These are phyloP conservation scores for Hericium erinaceus DNA, from an alignment of 768 basidiomycete species.

Conservation along the genomic window DNA sequence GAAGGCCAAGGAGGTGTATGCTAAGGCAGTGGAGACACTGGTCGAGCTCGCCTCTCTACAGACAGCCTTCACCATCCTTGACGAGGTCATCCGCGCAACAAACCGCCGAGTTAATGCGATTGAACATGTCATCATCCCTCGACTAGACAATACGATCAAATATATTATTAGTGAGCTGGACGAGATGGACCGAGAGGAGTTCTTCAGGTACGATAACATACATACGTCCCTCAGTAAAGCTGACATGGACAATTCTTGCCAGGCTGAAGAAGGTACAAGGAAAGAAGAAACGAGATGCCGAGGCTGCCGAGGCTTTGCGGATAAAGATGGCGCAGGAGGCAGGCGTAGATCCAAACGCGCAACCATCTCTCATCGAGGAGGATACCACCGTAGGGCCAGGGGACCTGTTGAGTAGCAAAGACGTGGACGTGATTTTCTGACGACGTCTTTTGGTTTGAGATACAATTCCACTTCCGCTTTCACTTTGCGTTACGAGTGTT, in stretches of 20 bases:
- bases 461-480: slow-evolving; percentile 3
- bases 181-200: slow-evolving; percentile 96
- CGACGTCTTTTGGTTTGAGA: slow-evolving; percentile 3
- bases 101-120: slow-evolving; percentile 98
- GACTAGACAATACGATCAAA: slow-evolving; percentile 93
- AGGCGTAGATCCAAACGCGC: slow-evolving; percentile 5
- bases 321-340: slow-evolving; percentile 7
- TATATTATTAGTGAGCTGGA: slow-evolving; percentile 97
- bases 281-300: slow-evolving; percentile 84
- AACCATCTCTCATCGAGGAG: not conserved
- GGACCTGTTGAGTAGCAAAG: slow-evolving; percentile 78
- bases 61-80: slow-evolving; percentile 96
- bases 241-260: slow-evolving; percentile 6
- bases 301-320: slow-evolving; percentile 20
- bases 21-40: slow-evolving; percentile 93
- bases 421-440: slow-evolving; percentile 91
- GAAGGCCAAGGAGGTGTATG: slow-evolving; percentile 93
- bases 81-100: slow-evolving; percentile 98
- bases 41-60: slow-evolving; percentile 95
- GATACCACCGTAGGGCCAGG: slow-evolving; percentile 23
- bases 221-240: not conserved
- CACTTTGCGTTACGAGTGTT: slow-evolving; percentile 1
- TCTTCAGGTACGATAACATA: slow-evolving; percentile 57
- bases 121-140: slow-evolving; percentile 93
- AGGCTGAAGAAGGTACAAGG: slow-evolving; percentile 96